Base-by-base conservation (phyloP, 306 rosid genomes). In the Prunus dulcis region DNA sequence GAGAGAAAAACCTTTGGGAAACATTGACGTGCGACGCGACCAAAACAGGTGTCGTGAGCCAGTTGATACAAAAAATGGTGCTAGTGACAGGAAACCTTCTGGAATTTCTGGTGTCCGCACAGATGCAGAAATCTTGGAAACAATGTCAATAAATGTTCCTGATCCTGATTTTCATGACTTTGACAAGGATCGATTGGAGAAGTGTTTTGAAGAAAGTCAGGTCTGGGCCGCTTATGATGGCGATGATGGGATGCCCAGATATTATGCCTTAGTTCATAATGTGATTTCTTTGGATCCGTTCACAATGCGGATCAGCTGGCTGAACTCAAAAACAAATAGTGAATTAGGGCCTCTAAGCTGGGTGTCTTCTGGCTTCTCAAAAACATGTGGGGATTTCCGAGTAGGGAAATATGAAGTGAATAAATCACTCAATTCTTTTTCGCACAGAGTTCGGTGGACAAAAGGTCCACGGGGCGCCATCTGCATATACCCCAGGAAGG, bases 171-270 rank as follows among this genome's bases (percentile, higher is more conserved):
- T 95, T 74, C 91, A 89, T 77, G 95, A 86, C 79, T 92, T 92
- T 84, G 89, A 87, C 87, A 84, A 74, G 81, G 92, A 87, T 61
- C 87, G 99, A 77, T 83, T 91, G 17, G 96, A 92, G 82, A 81
- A 76, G 71, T 83, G 87, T 62, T 92, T 92, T 22, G 78, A 74
- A 78, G 84, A 87, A 25, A 87, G 87, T 81, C 97, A 95, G 81
- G 89, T 92, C 18, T 92, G 97, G 97, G 90, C 98, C 20, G 91
- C 86, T 38, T 95, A 92, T 86, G 93, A 88, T 13, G 79, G 75
- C 15, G 74, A 80, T 63, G 98, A 92, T 41, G 97, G 97, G 76
- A 92, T 95, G 98, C 98, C 98, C 57, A 93, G 97, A 67, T 86
- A 75, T 82, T 95, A 95, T 86, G 97, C 90, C 38, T 32, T 89